These are phyloP conservation scores for Colletotrichum simmondsii DNA, from an alignment of 2,329 filamentous ascomycete genomes.

Conservation along the genomic window DNA sequence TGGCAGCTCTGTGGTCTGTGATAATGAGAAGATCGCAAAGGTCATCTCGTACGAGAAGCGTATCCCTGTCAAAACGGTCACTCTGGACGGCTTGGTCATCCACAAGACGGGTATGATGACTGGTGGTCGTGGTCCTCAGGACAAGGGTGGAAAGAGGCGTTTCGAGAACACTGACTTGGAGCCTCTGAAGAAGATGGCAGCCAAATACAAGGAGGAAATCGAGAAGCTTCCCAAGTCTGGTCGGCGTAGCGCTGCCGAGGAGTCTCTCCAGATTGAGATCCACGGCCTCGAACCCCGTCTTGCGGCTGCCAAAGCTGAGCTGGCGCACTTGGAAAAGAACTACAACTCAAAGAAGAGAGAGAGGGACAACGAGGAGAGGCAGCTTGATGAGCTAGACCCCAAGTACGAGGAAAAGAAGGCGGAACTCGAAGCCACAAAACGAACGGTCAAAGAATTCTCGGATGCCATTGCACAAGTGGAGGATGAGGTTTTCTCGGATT, in stretches of 20 bases:
- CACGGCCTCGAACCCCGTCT: constrained; percentile 83
- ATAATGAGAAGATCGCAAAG: constrained; percentile 86
- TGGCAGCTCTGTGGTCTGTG: constrained; percentile 93
- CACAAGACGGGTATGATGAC: constrained; percentile 98
- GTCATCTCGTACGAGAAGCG: constrained; percentile 87
- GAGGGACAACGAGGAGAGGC: constrained; percentile 76
- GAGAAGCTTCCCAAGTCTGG: constrained; percentile 83
- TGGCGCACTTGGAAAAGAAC: constrained; percentile 84
- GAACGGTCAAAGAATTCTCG: constrained; percentile 63
- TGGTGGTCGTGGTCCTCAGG: constrained; percentile 84
- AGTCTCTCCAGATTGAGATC: constrained; percentile 82
- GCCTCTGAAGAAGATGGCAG: constrained; percentile 79
- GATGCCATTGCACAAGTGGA: constrained; percentile 82
- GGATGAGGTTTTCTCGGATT: constrained; percentile 85
- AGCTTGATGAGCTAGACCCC: constrained; percentile 80
- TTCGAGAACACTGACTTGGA: constrained; percentile 94
- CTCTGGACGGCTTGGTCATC: constrained; percentile 94
- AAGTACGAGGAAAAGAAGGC: constrained; percentile 80
- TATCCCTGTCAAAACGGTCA: constrained; percentile 93
- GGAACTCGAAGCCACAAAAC: constrained; percentile 70
- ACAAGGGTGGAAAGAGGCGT: constrained; percentile 79
- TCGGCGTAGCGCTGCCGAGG: constrained; percentile 80
- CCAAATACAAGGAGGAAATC: constrained; percentile 82
- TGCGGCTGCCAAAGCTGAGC: constrained; percentile 77
- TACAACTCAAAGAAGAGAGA: constrained; percentile 86